phyloP scores from a whole-genome alignment of 2,329 filamentous ascomycete species.

The Fusarium sp. region DNA sequence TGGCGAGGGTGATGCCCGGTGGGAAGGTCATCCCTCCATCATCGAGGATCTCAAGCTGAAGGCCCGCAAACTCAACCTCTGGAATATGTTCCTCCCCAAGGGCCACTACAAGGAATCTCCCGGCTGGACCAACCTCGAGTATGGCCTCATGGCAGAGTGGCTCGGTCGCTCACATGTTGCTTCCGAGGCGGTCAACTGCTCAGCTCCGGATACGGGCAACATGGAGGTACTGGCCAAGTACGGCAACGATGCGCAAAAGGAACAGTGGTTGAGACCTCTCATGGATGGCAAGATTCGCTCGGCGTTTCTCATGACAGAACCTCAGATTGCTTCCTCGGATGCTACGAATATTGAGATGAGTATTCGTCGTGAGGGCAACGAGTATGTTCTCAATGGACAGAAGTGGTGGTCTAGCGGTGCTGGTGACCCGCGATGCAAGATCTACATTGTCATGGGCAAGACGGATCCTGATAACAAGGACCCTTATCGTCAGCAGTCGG shows the following conservation, averaged over 20 bases:
- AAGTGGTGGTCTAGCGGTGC: conserved; percentile 99
- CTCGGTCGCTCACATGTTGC: conserved; percentile 88
- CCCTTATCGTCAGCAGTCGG: conserved; percentile 91
- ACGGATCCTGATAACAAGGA: conserved; percentile 81
- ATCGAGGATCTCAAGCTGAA: conserved; percentile 92
- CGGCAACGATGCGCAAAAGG: conserved; percentile 87
- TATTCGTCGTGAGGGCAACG: conserved; percentile 86
- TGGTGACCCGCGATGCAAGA: conserved; percentile 89
- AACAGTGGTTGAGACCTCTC: conserved; percentile 84
- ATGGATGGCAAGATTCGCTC: conserved; percentile 89
- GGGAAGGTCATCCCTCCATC: conserved; percentile 83
- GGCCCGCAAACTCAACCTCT: conserved; percentile 86
- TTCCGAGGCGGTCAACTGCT: conserved; percentile 90
- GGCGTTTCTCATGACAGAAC: conserved; percentile 95
- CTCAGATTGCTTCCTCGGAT: conserved; percentile 88
- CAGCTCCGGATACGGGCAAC: conserved; percentile 93
- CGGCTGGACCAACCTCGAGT: conserved; percentile 95
- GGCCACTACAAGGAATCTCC: conserved; percentile 96
- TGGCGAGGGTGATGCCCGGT: conserved; percentile 81
- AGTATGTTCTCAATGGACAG: conserved; percentile 93
- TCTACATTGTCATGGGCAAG: conserved; percentile 99
- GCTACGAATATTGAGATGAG: conserved; percentile 92
- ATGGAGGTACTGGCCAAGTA: conserved; percentile 97
- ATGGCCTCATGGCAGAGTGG: conserved; percentile 97
- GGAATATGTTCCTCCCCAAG: conserved; percentile 98